These are phyloP conservation scores for Prunus fruticosa DNA, from an alignment of 306 rosid species.

Conservation along the genomic window DNA sequence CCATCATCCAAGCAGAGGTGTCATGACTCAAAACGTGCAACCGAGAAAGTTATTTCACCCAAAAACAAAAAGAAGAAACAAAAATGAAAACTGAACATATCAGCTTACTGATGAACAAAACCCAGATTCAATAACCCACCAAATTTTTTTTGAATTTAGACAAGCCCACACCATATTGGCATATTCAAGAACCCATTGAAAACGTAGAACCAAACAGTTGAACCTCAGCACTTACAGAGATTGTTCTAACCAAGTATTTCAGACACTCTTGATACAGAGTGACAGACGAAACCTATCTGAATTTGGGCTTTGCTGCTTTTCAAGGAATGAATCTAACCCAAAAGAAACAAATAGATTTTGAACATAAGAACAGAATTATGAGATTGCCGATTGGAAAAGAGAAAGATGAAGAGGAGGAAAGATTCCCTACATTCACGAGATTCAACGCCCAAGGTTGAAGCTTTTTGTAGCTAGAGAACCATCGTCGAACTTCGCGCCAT, in stretches of 20 bases:
- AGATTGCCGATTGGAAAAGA: not conserved
- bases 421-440: slow-evolving; percentile 8
- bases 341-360: not conserved
- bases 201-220: slow-evolving; percentile 19
- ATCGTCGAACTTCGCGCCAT: slow-evolving; percentile 33
- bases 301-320: slow-evolving; percentile 29
- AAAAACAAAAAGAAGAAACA: not conserved
- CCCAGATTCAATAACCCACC: not conserved
- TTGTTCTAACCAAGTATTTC: slow-evolving; percentile 5
- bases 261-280: not conserved
- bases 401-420: not conserved
- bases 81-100: slow-evolving; percentile 7
- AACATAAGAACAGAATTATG: not conserved
- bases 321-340: slow-evolving; percentile 20
- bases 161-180: slow-evolving; percentile 9
- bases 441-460: slow-evolving; percentile 13
- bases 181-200: slow-evolving; percentile 8
- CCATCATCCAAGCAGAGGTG: not conserved
- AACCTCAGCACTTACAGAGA: slow-evolving; percentile 15
- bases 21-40: not conserved
- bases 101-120: not conserved
- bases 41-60: not conserved
- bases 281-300: not conserved
- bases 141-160: not conserved
- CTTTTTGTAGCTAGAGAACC: slow-evolving; percentile 1